A percentile compares a stretch with the other conserved stretches of the same genome.
phyloP scores from a whole-genome alignment of 768 basidiomycete genomes.

The Rhizopogon vulgaris region DNA sequence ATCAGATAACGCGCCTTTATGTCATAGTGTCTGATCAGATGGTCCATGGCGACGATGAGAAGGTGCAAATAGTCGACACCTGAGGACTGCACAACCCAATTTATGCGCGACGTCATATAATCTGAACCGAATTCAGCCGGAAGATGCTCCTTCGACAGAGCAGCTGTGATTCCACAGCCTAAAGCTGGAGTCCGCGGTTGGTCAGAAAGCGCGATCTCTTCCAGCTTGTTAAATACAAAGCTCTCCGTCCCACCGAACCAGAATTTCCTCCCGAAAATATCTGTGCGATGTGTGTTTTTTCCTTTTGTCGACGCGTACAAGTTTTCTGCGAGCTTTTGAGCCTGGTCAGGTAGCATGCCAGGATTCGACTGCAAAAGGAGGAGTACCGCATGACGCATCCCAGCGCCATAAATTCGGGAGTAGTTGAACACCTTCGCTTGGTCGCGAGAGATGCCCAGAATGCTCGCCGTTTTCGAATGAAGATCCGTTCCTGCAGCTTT shows the following conservation, averaged over 20 bases:
- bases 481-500: constrained; percentile 92
- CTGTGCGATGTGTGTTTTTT: constrained; percentile 68
- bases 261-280: constrained; percentile 77
- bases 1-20: constrained; percentile 92
- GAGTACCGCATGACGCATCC: constrained; percentile 87
- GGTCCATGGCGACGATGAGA: constrained; percentile 90
- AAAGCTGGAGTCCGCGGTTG: constrained; percentile 88
- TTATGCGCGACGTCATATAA: constrained; percentile 94
- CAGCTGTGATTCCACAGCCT: constrained; percentile 89
- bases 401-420: constrained; percentile 97
- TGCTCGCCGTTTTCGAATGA: constrained; percentile 92
- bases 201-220: constrained; percentile 86
- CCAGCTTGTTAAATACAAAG: constrained; percentile 96
- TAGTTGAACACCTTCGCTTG: constrained; percentile 99
- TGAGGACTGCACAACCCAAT: constrained; percentile 99
- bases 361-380: constrained; percentile 83
- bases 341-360: constrained; percentile 69
- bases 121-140: constrained; percentile 76
- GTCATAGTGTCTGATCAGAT: constrained; percentile 72
- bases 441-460: constrained; percentile 89
- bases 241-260: constrained; percentile 98
- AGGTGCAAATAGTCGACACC: constrained; percentile 98
- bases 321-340: constrained; percentile 74
- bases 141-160: constrained; percentile 86
- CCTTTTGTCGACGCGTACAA: constrained; percentile 94